Conservation (phyloP, 805 yeast genomes). For the Nakazawaea holstii region DNA sequence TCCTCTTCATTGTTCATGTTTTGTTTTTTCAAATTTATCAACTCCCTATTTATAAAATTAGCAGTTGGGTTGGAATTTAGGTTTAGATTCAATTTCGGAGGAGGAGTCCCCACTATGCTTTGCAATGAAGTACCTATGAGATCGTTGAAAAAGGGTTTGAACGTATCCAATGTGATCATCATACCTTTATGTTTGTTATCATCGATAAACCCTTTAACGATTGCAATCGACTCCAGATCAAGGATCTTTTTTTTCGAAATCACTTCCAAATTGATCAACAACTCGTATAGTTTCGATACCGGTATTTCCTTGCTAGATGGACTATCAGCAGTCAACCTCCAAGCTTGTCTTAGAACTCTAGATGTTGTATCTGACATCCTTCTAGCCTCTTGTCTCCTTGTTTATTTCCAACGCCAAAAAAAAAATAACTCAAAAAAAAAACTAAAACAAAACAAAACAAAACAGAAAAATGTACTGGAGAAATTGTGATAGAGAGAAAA, state of each 20-base stretch:
- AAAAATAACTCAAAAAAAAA: too few species aligned
- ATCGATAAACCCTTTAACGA: not conserved
- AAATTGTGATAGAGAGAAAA: too few species aligned
- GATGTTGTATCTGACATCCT: not conserved
- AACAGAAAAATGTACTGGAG: too few species aligned
- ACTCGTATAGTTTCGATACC: not conserved
- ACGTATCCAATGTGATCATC: not conserved
- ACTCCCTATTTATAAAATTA: constrained; percentile 5
- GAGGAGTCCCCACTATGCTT: not conserved
- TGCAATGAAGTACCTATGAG: not conserved
- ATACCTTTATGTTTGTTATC: not conserved
- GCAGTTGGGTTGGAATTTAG: not conserved
- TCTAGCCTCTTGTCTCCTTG: not conserved
- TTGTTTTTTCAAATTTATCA: constrained; percentile 1
- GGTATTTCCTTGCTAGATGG: not conserved
- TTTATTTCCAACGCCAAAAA: too few species aligned
- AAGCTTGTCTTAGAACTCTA: not conserved
- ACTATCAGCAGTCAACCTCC: not conserved
- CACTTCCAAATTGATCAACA: not conserved
- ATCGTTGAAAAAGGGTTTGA: not conserved
- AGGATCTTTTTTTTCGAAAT: not conserved
- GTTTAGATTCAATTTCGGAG: constrained; percentile 1
- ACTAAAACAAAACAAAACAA: too few species aligned
- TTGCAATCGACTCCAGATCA: constrained; percentile 1
- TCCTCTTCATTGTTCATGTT: not conserved